phyloP scores from a whole-genome alignment of 352 stramenopile genomes.

The Globisporangium okanoganense region DNA sequence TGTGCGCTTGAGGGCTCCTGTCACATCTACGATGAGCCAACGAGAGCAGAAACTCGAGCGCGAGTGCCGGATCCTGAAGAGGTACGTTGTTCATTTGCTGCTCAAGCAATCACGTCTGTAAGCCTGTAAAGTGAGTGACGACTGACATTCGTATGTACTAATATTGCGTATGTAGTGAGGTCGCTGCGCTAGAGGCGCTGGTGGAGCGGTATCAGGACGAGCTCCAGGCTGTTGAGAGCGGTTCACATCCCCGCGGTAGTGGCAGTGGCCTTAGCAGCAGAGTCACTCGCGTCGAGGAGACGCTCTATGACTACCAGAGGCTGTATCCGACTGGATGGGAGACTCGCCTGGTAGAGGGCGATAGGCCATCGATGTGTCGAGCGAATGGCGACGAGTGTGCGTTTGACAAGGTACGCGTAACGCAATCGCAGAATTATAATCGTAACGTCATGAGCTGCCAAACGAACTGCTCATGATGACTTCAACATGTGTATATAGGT shows the following conservation, averaged over 20 bases:
- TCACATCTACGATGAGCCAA: slow-evolving; percentile 1
- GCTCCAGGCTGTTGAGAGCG: slow-evolving; percentile 15
- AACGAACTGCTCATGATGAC: not conserved
- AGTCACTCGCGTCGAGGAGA: slow-evolving; percentile 33
- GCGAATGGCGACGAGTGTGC: slow-evolving; percentile 25
- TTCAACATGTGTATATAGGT: slow-evolving; percentile 27
- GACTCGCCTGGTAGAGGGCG: slow-evolving; percentile 7
- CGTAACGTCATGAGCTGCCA: not conserved
- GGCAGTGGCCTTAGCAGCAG: not conserved
- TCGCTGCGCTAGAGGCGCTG: slow-evolving; percentile 53
- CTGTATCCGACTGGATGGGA: slow-evolving; percentile 31
- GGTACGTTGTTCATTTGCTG: slow-evolving; percentile 15
- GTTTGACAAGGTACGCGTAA: slow-evolving; percentile 37
- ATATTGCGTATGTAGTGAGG: slow-evolving; percentile 30
- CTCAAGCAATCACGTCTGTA: too few species aligned
- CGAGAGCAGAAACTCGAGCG: slow-evolving; percentile 32
- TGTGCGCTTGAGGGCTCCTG: not conserved
- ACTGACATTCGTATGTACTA: not conserved
- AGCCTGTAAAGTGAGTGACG: not conserved
- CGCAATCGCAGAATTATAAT: not conserved
- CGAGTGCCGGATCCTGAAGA: slow-evolving; percentile 32
- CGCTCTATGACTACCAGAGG: slow-evolving; percentile 56
- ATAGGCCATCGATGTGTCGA: slow-evolving; percentile 24
- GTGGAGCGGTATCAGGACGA: slow-evolving; percentile 61
- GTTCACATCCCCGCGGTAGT: slow-evolving; percentile 3